Base-by-base conservation (phyloP, 441 rosid species). In the Erodium chrysanthum region DNA sequence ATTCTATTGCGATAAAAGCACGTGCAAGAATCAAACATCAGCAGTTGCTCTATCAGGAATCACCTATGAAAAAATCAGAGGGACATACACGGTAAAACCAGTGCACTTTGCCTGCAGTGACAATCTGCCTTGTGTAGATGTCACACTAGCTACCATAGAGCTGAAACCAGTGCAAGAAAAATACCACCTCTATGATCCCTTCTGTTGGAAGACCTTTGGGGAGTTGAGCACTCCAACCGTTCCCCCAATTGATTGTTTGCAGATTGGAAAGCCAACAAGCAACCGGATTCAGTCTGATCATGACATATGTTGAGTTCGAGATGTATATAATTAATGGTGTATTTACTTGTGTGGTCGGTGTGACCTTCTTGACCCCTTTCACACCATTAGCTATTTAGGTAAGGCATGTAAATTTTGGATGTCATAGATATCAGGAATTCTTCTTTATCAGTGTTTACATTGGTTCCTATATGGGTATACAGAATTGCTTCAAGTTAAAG, bases 51-150 rank as follows among this genome's bases (percentile, higher is more conserved):
- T 94, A 18, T 83, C 92, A 71, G 99, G 96, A 79, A 87, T 94
- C 69, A 90, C 78, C 50, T 94, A 87, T 2, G 92, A 88, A 75
- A 80, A 69, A 65, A 88, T 94, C 3, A 77, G 85, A 77, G 99
- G 99, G 23, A 91, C 99, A 1, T 94, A 91, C 68, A 94, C 99
- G 0, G 91, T 84, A 23, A 86, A 82, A 66, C 92, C 97, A 0
- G 88, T 90, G 20, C 89, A 88, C 73, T 87, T 94, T 54, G 97
- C 97, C 68, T 95, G 99, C 71, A 95, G 99, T 18, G 97, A 95
- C 76, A 81, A 73, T 72, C 81, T 79, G 44, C 99, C 99, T 0
- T 95, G 98, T 44, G 61, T 82, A 31, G 91, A 85, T 72, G 84
- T 95, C 22, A 82, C 87, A 59, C 80, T 95, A 68, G 72, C 86